A percentile compares a stretch with the other conserved stretches of the same genome.
phyloP scores from a whole-genome alignment of 306 rosid genomes.

The Ochetophila trinervis region DNA sequence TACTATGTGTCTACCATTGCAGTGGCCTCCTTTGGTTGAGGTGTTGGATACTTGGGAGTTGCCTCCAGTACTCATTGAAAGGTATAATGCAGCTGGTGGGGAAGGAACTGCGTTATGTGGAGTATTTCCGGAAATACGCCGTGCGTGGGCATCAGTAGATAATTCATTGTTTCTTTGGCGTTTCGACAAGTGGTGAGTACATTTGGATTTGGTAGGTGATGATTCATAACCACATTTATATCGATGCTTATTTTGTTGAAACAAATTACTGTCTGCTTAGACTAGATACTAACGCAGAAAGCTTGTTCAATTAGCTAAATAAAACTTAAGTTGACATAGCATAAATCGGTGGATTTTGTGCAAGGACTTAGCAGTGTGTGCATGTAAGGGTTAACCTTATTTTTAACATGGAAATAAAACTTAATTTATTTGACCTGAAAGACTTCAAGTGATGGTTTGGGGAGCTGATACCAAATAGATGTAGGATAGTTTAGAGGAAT shows the following conservation, averaged over 20 bases:
- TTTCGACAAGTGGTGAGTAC: constrained; percentile 86
- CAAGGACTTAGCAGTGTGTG: no score
- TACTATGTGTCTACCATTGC: constrained; percentile 30
- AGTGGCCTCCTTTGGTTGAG: constrained; percentile 97
- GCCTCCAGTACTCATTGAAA: constrained; percentile 88
- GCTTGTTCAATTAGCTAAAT: not conserved
- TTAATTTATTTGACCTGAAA: no score
- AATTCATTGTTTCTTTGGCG: constrained; percentile 96
- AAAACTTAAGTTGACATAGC: not conserved
- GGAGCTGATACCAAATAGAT: no score
- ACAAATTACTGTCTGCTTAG: not conserved
- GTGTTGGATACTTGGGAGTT: constrained; percentile 81
- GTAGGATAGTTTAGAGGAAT: no score
- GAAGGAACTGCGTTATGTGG: constrained; percentile 98
- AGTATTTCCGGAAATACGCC: constrained; percentile 85
- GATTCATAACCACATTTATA: no score
- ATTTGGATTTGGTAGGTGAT: not conserved
- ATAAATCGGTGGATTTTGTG: not conserved
- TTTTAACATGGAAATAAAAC: no score
- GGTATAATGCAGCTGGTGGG: constrained; percentile 93
- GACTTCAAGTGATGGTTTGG: no score
- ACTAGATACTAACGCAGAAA: not conserved
- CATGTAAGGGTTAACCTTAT: no score
- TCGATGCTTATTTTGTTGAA: no score
- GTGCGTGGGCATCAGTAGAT: constrained; percentile 98